Evolutionary conservation across 495 filamentous ascomycete genomes (phyloP), one percentile per base, ranked within the genome.

Genomic region (Daldinia caldariorum): DNA sequence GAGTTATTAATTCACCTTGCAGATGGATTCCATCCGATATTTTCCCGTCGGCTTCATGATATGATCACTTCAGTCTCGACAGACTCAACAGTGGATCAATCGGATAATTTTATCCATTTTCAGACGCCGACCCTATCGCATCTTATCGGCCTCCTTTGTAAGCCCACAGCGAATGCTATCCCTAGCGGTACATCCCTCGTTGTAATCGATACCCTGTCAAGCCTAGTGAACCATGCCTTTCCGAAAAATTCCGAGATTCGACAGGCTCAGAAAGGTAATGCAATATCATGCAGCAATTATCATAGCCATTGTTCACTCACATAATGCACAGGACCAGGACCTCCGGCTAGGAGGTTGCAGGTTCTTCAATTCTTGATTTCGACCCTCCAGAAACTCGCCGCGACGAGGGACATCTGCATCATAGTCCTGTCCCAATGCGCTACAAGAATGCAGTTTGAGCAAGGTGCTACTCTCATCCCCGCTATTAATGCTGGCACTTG

Each of bases 121-220:
- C 75, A 69, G 12, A 66, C 78, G 0, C 84, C 87, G 2, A 88
- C 82, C 13, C 82, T 97, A 20, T 84, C 94, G 6, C 94, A 97
- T 78, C 79, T 97, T 6, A 81, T 97, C 32, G 90, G 91, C 2
- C 79, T 97, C 5, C 77, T 97, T 35, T 79, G 86, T 34, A 86
- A 89, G 61, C 87, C 91, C 18, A 85, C 87, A 2, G 68, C 82
- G 13, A 74, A 74, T 22, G 89, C 91, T 74, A 85, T 92, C 14
- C 88, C 89, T 0, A 65, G 73, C 34, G 78, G 80, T 26, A 90
- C 90, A 4, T 82, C 78, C 18, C 82, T 97, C 0, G 70, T 97
- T n/a, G 83, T 96, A 9, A 81, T 97, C 70, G 92, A 95, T 75
- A 89, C 89, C 0, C 78, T 95, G 16, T 92, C 92, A 8, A 88